Percentiles rank a stretch among this genome's conserved stretches.
Evolutionary conservation across 805 yeast species (phyloP).

Genomic region (Hanseniaspora vineae): DNA sequence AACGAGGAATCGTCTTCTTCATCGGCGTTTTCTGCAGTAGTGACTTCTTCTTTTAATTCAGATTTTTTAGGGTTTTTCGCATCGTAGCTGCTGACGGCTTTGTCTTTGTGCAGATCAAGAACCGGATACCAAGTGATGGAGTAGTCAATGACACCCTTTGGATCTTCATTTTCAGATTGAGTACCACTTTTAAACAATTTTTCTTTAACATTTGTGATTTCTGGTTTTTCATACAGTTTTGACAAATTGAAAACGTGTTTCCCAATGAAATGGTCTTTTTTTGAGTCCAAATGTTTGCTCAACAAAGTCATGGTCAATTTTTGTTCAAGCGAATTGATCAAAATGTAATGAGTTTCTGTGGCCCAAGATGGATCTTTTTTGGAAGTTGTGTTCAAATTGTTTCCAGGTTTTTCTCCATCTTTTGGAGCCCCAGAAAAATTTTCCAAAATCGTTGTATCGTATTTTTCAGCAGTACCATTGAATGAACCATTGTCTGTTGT

Average conservation of each 20-base stretch:
- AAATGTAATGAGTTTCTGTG: slow-evolving; percentile 48
- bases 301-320: slow-evolving; percentile 35
- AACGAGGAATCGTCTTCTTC: slow-evolving; percentile 27
- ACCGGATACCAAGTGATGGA: slow-evolving; percentile 35
- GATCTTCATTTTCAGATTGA: neutral
- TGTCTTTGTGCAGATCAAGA: slow-evolving; percentile 4
- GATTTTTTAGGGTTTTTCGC: slow-evolving; percentile 3
- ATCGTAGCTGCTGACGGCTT: slow-evolving; percentile 1
- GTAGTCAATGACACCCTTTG: slow-evolving; percentile 45
- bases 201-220: slow-evolving; percentile 10
- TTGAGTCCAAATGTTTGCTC: slow-evolving; percentile 33
- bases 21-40: slow-evolving; percentile 10
- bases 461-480: slow-evolving; percentile 25
- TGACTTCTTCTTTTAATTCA: slow-evolving; percentile 9
- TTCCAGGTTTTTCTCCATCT: slow-evolving; percentile 23
- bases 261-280: slow-evolving; percentile 39
- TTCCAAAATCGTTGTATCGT: slow-evolving; percentile 28
- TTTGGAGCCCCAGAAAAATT: slow-evolving; percentile 25
- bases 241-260: slow-evolving; percentile 40
- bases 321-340: slow-evolving; percentile 45
- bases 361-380: slow-evolving; percentile 42
- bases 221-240: slow-evolving; percentile 45
- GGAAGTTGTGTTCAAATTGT: neutral
- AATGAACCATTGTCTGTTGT: slow-evolving; percentile 30
- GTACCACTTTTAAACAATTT: slow-evolving; percentile 8